A percentile compares a stretch with the other conserved stretches of the same genome.
Evolutionary conservation across 495 filamentous ascomycete species (phyloP).

Genomic region (Hyaloscypha variabilis): DNA sequence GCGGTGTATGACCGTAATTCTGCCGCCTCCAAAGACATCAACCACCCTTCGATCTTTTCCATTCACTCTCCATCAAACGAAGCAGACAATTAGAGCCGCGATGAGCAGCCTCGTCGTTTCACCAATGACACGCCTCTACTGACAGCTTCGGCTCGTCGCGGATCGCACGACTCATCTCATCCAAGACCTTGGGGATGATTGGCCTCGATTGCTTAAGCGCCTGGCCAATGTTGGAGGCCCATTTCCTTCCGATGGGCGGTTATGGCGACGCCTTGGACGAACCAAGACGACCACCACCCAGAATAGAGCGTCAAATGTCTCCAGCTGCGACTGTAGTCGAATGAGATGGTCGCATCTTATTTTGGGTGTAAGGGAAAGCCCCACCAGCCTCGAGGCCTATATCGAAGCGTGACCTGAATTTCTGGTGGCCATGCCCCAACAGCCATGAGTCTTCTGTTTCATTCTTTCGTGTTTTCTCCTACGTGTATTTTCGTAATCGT

Average conservation of each 20-base stretch:
- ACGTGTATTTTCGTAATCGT: constrained; percentile 20
- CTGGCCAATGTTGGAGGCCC: not conserved
- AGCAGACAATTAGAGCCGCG: not conserved
- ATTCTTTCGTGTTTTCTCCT: constrained; percentile 17
- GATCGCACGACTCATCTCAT: not conserved
- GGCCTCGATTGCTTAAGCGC: constrained; percentile 15
- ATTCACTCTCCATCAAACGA: not conserved
- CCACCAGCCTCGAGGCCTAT: not conserved
- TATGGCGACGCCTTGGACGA: constrained; percentile 26
- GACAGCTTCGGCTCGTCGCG: not conserved
- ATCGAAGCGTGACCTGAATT: constrained; percentile 13
- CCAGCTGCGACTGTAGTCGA: constrained; percentile 28
- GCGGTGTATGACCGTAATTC: not conserved
- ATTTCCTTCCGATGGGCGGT: constrained; percentile 19
- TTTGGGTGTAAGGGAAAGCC: constrained; percentile 8
- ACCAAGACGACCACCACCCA: constrained; percentile 17
- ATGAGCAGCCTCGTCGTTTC: not conserved
- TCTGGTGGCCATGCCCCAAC: constrained; percentile 13
- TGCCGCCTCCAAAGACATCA: not conserved
- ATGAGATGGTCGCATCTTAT: constrained; percentile 22
- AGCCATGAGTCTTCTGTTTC: constrained; percentile 31
- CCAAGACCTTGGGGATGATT: constrained; percentile 8
- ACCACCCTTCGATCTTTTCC: not conserved
- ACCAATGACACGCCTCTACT: constrained; percentile 18
- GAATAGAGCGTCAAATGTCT: constrained; percentile 19